Conservation (phyloP, 2,329 filamentous ascomycete genomes). For the Sclerotinia minor region DNA sequence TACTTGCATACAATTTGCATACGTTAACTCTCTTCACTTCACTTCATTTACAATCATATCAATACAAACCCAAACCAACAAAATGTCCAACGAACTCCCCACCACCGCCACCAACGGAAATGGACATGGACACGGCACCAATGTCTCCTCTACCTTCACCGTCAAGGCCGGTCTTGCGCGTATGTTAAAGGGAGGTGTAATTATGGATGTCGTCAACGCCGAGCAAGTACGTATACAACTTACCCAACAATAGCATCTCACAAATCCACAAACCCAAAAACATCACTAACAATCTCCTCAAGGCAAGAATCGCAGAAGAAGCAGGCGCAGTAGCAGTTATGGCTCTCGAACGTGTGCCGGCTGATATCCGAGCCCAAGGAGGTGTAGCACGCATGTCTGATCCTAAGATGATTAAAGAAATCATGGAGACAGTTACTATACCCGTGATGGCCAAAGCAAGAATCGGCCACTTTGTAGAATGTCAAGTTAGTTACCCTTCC, state of each 20-base stretch:
- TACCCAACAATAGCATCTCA: not conserved
- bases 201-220: constrained; percentile 97
- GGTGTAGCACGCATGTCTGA: constrained; percentile 98
- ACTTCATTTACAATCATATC: not conserved
- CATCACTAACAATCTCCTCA: constrained; percentile 2
- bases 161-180: constrained; percentile 94
- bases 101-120: constrained; percentile 38
- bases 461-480: constrained; percentile 97
- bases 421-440: constrained; percentile 92
- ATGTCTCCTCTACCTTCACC: constrained; percentile 58
- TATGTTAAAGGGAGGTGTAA: constrained; percentile 98
- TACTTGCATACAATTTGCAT: no score
- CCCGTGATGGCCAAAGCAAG: constrained; percentile 99
- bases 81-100: constrained; percentile 48
- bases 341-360: constrained; percentile 95
- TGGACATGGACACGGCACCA: constrained; percentile 35
- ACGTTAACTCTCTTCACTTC: constrained; percentile 34
- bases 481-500: constrained; percentile 58
- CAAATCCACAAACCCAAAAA: constrained; percentile 25
- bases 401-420: constrained; percentile 90
- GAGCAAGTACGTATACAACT: constrained; percentile 60
- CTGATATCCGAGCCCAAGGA: constrained; percentile 89
- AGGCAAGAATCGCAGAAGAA: constrained; percentile 96
- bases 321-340: constrained; percentile 95
- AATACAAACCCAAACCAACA: constrained; percentile 35